These are phyloP conservation scores for Rhododendron simsii DNA, from an alignment of 148 eudicot genomes.

Conservation along the genomic window DNA sequence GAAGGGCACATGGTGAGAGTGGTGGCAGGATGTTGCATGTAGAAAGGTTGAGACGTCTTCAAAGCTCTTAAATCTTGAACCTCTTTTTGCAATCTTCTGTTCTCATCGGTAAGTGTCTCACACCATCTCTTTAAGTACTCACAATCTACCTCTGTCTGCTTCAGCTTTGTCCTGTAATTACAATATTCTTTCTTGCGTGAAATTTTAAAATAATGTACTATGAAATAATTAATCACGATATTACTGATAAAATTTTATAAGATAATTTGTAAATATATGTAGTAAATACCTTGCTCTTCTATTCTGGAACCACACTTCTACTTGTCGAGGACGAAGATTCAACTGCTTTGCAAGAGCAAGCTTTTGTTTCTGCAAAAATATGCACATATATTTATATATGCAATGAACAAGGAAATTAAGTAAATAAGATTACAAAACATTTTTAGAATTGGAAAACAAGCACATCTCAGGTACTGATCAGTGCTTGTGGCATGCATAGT, in stretches of 20 bases:
- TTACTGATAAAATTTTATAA: no score
- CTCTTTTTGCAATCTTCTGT: conserved; percentile 81
- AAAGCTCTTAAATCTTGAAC: conserved; percentile 82
- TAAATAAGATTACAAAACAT: not conserved
- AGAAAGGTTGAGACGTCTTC: conserved; percentile 68
- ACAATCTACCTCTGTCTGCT: conserved; percentile 97
- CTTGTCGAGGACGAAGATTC: conserved; percentile 88
- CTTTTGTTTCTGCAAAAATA: conserved; percentile 67
- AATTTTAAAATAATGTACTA: not conserved
- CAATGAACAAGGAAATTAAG: not conserved
- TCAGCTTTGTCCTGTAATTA: conserved; percentile 73
- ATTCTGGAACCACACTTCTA: conserved; percentile 96
- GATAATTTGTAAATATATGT: not conserved
- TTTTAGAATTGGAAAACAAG: no score
- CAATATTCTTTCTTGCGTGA: not conserved
- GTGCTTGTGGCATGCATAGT: no score
- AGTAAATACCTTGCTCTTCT: conserved; percentile 91
- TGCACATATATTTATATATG: not conserved
- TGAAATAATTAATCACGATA: no score
- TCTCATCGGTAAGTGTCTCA: conserved; percentile 86
- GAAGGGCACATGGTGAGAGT: conserved; percentile 98
- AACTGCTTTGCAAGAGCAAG: conserved; percentile 73
- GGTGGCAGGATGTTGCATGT: conserved; percentile 77
- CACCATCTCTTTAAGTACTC: conserved; percentile 88
- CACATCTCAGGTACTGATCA: no score